phyloP scores from a whole-genome alignment of 106 monocot species.

The Posidonia australis region DNA sequence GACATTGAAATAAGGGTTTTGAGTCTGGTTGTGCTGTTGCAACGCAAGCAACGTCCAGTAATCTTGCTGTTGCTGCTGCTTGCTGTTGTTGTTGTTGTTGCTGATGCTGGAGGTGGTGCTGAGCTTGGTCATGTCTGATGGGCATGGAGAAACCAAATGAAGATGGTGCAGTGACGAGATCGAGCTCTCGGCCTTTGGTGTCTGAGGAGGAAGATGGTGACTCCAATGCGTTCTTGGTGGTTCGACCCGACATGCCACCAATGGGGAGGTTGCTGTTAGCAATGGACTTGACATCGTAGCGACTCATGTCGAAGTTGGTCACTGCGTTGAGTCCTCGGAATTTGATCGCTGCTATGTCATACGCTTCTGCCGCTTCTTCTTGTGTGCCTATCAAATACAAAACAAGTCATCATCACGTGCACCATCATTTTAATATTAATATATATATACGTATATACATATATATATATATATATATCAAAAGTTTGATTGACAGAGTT shows the following conservation, averaged over 20 bases:
- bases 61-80: too few species aligned
- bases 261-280: conserved; percentile 76
- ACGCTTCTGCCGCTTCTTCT: conserved; percentile 95
- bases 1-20: conserved; percentile 18
- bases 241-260: conserved; percentile 39
- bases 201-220: conserved; percentile 36
- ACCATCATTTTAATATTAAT: background rate
- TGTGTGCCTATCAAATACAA: conserved; percentile 42
- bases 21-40: background rate
- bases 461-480: too few species aligned
- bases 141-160: conserved; percentile 26
- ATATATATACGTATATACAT: background rate
- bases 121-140: conserved; percentile 11
- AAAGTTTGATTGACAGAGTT: too few species aligned
- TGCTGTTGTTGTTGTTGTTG: too few species aligned
- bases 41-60: too few species aligned
- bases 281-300: conserved; percentile 85
- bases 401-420: background rate
- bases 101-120: conserved; percentile 40
- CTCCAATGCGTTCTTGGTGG: conserved; percentile 27
- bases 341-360: conserved; percentile 94
- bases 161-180: conserved; percentile 8
- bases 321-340: conserved; percentile 90
- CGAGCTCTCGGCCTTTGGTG: conserved; percentile 10
- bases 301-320: conserved; percentile 96